These are phyloP conservation scores for Elsinoe ampelina DNA, from an alignment of 2,329 filamentous ascomycete species.

Conservation along the genomic window DNA sequence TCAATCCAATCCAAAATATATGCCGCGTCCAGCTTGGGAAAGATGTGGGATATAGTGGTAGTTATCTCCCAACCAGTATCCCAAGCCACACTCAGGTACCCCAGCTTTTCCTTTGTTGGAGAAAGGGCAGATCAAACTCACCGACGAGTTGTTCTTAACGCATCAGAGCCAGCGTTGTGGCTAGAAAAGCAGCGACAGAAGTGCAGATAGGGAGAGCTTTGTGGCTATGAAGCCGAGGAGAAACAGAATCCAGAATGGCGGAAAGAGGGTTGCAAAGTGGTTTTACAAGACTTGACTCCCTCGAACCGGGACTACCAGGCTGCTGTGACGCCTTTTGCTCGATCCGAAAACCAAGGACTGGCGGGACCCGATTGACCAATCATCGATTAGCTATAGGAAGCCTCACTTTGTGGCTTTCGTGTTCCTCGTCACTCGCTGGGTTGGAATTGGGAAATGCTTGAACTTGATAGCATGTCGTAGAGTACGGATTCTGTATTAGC, in stretches of 20 bases:
- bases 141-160: neutral
- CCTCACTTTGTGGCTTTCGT: slow-evolving; percentile 5
- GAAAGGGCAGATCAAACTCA: neutral
- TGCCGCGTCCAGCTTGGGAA: neutral
- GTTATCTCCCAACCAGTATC: slow-evolving; percentile 3
- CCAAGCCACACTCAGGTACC: slow-evolving; percentile 3
- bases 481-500: neutral
- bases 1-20: neutral
- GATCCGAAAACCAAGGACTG: neutral
- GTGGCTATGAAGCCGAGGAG: neutral
- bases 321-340: slow-evolving; percentile 4
- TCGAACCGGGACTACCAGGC: no score
- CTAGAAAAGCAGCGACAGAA: neutral
- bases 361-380: neutral
- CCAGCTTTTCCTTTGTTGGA: slow-evolving; percentile 5
- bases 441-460: neutral
- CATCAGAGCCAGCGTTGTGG: neutral
- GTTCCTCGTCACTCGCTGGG: neutral
- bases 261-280: neutral
- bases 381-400: neutral
- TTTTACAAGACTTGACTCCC: slow-evolving; percentile 2
- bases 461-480: neutral
- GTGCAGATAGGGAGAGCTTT: neutral
- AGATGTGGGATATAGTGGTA: neutral
- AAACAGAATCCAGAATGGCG: neutral